Evolutionary conservation across 129 eudicot genomes (phyloP), one percentile per base, ranked within the genome.

Genomic region (Flaveria bidentis): DNA sequence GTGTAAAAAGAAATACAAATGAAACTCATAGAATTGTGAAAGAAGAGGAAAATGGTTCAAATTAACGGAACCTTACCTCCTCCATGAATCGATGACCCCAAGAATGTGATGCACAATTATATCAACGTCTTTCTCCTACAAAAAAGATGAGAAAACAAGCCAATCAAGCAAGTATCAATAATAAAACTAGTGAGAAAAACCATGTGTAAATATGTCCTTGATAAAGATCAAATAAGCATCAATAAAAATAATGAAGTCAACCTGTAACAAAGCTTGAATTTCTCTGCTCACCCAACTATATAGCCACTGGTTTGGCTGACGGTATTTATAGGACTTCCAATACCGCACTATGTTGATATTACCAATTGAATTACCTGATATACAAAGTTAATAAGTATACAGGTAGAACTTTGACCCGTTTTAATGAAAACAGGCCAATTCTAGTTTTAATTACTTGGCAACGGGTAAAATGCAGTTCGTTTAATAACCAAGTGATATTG

Each of bases 51-150:
- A 42, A 74, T 63, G 20, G 17, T 63, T 62, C 17, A 23, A 9
- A 51, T 16, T 9, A 7, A 57, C 5, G 68, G 13, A 41, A 45
- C 26, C 33, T n/a, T 67, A 90, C 95, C 88, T 82, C 84, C 80
- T 83, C 64, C 88, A 80, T 36, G 96, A 88, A 67, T 88, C 95
- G 6, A 90, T 85, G 66, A 81, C 81, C 41, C 98, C 98, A 71
- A 81, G 71, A 78, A 88, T 75, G 78, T 93, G 97, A 72, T 90
- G 95, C 81, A 85, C 87, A 45, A 93, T 80, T 56, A 90, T 63
- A 28, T 90, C 95, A 44, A 90, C 92, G 55, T 93, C 95, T 84
- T 93, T 96, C 85, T 86, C 96, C 98, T 93, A 81, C 81, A 66
- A 60, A 68, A 18, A 69, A 56, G 16, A 36, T 15, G 9, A 56